Evolutionary conservation across 2,329 filamentous ascomycete species (phyloP).

Genomic region (Aspergillus sp.): DNA sequence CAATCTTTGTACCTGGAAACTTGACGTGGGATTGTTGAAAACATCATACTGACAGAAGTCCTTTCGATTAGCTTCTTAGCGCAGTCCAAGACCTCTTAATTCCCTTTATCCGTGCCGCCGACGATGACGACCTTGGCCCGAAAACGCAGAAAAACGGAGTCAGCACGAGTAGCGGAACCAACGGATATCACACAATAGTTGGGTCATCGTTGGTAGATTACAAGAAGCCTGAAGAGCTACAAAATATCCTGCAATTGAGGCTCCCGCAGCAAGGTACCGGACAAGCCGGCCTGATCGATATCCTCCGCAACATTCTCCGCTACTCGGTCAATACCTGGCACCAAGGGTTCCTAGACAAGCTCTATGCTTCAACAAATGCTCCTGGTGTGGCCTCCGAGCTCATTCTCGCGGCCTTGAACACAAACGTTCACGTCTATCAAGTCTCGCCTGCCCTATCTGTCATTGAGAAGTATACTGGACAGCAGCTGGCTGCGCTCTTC

Average conservation of each 20-base stretch:
- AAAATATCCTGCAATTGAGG: conserved; percentile 52
- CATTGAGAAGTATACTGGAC: conserved; percentile 80
- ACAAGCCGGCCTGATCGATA: conserved; percentile 71
- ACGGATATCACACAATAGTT: conserved; percentile 55
- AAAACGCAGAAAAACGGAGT: conserved; percentile 13
- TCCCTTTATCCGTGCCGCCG: conserved; percentile 46
- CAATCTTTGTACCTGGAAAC: neutral
- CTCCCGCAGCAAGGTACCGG: conserved; percentile 60
- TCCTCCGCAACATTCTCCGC: conserved; percentile 68
- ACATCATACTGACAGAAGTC: conserved; percentile 6
- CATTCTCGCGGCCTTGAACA: conserved; percentile 82
- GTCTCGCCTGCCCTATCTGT: conserved; percentile 86
- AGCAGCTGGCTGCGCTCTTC: conserved; percentile 71
- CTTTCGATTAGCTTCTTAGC: conserved; percentile 32
- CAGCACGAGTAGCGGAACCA: conserved; percentile 22
- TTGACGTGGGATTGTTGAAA: neutral
- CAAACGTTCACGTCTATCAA: conserved; percentile 91
- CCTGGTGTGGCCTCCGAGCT: conserved; percentile 84
- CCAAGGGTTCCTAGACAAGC: conserved; percentile 92
- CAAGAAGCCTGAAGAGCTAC: conserved; percentile 58
- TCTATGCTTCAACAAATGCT: conserved; percentile 87
- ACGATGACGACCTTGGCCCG: conserved; percentile 26
- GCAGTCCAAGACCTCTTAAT: conserved; percentile 46
- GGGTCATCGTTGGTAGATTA: conserved; percentile 65
- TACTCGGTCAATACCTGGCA: conserved; percentile 99